Percentiles rank a stretch among this genome's conserved stretches.
Conservation (phyloP, 2,329 filamentous ascomycete species). For the Botrytis fabae region DNA sequence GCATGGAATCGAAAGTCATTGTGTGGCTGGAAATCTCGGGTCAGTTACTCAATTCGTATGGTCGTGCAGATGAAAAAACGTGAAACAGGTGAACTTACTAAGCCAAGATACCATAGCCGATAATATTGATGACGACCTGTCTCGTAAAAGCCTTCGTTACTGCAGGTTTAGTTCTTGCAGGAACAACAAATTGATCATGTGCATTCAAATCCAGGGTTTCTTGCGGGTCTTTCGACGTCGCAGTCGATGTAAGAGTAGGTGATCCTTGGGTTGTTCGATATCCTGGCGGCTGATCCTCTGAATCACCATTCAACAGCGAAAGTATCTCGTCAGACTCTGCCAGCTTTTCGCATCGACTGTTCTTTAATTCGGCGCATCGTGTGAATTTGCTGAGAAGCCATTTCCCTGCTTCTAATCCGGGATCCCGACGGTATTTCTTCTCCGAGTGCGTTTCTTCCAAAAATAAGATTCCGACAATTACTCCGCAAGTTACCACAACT, state of each 20-base stretch:
- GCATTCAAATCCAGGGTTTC: constrained; percentile 43
- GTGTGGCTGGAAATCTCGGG: constrained; percentile 67
- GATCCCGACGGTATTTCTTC: constrained; percentile 74
- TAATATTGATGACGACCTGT: constrained; percentile 82
- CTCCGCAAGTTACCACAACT: constrained; percentile 71
- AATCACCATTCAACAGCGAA: constrained; percentile 56
- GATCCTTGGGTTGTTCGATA: constrained; percentile 65
- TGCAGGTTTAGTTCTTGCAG: constrained; percentile 42
- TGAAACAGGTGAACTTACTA: constrained; percentile 66
- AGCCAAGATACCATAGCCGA: constrained; percentile 87
- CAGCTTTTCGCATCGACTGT: constrained; percentile 43
- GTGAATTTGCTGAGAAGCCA: constrained; percentile 56
- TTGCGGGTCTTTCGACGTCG: constrained; percentile 41
- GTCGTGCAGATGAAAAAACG: constrained; percentile 19
- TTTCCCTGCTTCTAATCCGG: constrained; percentile 73
- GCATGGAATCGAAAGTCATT: constrained; percentile 91
- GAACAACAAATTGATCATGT: constrained; percentile 27
- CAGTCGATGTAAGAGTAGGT: constrained; percentile 47
- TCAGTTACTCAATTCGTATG: constrained; percentile 28
- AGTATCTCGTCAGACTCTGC: constrained; percentile 47
- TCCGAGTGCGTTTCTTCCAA: constrained; percentile 91
- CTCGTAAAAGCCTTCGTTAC: constrained; percentile 71
- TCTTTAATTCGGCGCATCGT: constrained; percentile 39
- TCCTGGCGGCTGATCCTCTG: constrained; percentile 62
- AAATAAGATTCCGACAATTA: constrained; percentile 78